Evolutionary conservation across 2,329 filamentous ascomycete species (phyloP).

Genomic region (Ophiostoma sp.): DNA sequence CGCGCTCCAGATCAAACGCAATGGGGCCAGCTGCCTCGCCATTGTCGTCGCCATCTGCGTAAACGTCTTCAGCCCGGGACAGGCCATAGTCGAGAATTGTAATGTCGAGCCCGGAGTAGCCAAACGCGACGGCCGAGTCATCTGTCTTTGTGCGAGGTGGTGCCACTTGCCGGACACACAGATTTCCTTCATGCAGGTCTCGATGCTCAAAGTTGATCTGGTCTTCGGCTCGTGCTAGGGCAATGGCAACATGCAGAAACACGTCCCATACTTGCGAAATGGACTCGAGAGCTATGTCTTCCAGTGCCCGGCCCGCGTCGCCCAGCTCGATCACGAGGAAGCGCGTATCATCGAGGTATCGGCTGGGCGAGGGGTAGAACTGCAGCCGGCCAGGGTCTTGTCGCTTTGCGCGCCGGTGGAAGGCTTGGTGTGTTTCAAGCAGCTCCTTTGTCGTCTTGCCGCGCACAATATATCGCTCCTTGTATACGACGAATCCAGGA

Average conservation of each 20-base stretch:
- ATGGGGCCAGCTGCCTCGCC: slow-evolving; percentile 34
- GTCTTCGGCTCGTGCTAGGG: slow-evolving; percentile 54
- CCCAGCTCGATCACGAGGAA: slow-evolving; percentile 60
- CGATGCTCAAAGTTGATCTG: slow-evolving; percentile 59
- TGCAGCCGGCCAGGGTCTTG: slow-evolving; percentile 53
- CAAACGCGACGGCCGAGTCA: slow-evolving; percentile 41
- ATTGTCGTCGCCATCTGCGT: slow-evolving; percentile 29
- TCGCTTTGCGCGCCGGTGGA: slow-evolving; percentile 49
- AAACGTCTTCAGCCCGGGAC: slow-evolving; percentile 46
- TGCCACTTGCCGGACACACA: slow-evolving; percentile 49
- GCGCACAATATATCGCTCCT: slow-evolving; percentile 55
- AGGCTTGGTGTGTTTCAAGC: slow-evolving; percentile 55
- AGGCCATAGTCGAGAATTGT: slow-evolving; percentile 62
- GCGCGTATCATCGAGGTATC: slow-evolving; percentile 52
- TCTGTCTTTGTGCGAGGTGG: slow-evolving; percentile 30
- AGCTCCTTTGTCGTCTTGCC: slow-evolving; percentile 50
- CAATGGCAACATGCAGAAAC: slow-evolving; percentile 55
- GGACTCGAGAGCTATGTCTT: slow-evolving; percentile 49
- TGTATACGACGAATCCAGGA: slow-evolving; percentile 61
- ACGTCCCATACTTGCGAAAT: slow-evolving; percentile 57
- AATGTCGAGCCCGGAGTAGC: slow-evolving; percentile 56
- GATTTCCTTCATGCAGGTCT: slow-evolving; percentile 60
- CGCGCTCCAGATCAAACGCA: slow-evolving; percentile 55
- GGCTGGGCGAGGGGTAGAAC: slow-evolving; percentile 57
- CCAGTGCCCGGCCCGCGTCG: slow-evolving; percentile 55